Conservation (phyloP, 1,139 yeast genomes). For the Saccharomycopsis hybrid region DNA sequence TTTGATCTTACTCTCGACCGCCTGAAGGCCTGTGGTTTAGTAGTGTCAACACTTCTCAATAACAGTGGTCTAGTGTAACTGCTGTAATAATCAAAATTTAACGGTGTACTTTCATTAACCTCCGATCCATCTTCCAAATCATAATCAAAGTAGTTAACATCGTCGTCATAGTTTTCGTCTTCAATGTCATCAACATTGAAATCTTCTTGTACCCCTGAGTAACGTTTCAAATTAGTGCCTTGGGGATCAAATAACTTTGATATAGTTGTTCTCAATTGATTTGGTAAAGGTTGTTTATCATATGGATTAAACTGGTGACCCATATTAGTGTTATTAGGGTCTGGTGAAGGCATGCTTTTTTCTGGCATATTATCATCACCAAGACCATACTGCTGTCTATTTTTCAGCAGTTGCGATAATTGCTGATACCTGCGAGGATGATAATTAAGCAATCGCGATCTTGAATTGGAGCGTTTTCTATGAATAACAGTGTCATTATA, state of each 20-base stretch:
- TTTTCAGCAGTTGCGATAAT: conserved; percentile 5
- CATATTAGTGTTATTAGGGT: neutral
- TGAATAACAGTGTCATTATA: too few relatives aligned
- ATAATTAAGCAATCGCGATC: conserved; percentile 8
- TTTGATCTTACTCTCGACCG: conserved; percentile 8
- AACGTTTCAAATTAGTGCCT: conserved; percentile 65
- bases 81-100: conserved; percentile 16
- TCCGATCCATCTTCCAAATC: conserved; percentile 19
- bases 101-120: conserved; percentile 19
- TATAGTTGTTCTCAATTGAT: conserved; percentile 18
- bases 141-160: conserved; percentile 20
- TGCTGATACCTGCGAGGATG: conserved; percentile 9
- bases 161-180: conserved; percentile 41
- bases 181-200: conserved; percentile 55
- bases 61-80: conserved; percentile 28
- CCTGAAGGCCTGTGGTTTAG: conserved; percentile 14
- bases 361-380: neutral
- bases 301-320: conserved; percentile 3
- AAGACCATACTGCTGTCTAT: neutral
- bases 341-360: neutral
- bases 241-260: conserved; percentile 31
- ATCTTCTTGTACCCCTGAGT: conserved; percentile 67
- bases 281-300: neutral
- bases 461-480: neutral
- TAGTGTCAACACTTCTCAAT: conserved; percentile 31